These are phyloP conservation scores for Senna tora DNA, from an alignment of 306 rosid species.

Conservation along the genomic window DNA sequence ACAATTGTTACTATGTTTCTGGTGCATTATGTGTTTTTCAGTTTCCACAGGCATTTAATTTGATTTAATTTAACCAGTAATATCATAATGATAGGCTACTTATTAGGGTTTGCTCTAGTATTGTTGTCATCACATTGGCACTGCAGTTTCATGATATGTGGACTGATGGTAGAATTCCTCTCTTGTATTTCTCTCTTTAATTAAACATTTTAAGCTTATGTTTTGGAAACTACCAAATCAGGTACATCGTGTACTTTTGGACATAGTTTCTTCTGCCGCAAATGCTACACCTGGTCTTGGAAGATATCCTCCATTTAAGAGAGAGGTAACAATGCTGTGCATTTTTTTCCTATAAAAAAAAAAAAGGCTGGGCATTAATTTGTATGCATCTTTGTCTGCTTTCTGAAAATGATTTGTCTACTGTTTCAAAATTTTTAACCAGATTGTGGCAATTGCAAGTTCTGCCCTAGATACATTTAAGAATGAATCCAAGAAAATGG, in stretches of 20 bases:
- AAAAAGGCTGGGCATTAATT: conserved; percentile 17
- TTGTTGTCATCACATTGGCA: conserved; percentile 11
- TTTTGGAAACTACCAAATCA: conserved; percentile 37
- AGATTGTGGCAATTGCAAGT: conserved; percentile 93
- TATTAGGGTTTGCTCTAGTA: conserved; percentile 20
- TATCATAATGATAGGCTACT: no score
- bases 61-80: conserved; percentile 17
- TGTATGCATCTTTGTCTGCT: neutral
- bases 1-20: conserved; percentile 2
- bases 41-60: conserved; percentile 7
- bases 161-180: neutral
- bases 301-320: conserved; percentile 97
- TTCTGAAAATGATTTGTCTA: conserved; percentile 17
- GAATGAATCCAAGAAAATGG: conserved; percentile 91
- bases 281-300: conserved; percentile 98
- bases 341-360: no score
- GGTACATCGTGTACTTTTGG: conserved; percentile 95
- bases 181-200: conserved; percentile 2
- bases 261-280: conserved; percentile 91
- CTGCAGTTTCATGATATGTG: conserved; percentile 16
- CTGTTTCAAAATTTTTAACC: conserved; percentile 36
- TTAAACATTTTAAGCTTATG: conserved; percentile 4
- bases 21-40: conserved; percentile 2
- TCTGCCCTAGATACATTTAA: conserved; percentile 85
- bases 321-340: conserved; percentile 67